Conservation (phyloP, 352 stramenopile genomes). For the Phytophthora megakarya region DNA sequence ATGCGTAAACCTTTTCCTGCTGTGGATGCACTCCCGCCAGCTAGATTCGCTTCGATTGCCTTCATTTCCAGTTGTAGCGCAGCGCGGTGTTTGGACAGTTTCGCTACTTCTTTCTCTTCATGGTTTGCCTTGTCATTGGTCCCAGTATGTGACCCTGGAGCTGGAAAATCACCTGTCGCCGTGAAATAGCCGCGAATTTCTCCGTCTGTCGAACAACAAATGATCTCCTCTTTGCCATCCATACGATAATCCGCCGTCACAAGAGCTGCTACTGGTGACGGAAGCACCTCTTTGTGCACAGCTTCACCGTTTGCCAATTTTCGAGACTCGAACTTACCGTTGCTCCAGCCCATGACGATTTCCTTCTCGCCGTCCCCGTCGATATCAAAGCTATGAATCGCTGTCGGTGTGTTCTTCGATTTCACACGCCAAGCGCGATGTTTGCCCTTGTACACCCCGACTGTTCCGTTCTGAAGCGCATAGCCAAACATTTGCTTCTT, state of each 20-base stretch:
- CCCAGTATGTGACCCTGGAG: slow-evolving; percentile 19
- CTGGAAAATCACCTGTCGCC: slow-evolving; percentile 46
- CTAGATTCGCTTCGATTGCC: slow-evolving; percentile 58
- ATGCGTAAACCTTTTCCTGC: slow-evolving; percentile 57
- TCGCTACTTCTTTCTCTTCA: slow-evolving; percentile 80
- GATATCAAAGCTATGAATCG: slow-evolving; percentile 90
- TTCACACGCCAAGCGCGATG: slow-evolving; percentile 92
- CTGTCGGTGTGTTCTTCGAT: slow-evolving; percentile 84
- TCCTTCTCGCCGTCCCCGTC: slow-evolving; percentile 90
- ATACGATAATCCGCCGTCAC: slow-evolving; percentile 89
- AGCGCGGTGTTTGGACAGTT: slow-evolving; percentile 83
- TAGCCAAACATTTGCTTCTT: slow-evolving; percentile 84
- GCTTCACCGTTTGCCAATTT: slow-evolving; percentile 81
- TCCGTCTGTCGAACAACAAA: slow-evolving; percentile 83
- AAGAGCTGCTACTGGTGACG: slow-evolving; percentile 63
- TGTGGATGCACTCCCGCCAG: slow-evolving; percentile 11
- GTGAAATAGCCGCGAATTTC: slow-evolving; percentile 80
- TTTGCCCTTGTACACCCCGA: slow-evolving; percentile 92
- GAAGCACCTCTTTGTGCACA: slow-evolving; percentile 83
- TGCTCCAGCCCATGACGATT: slow-evolving; percentile 91
- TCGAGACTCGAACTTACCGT: slow-evolving; percentile 86
- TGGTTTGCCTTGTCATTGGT: slow-evolving; percentile 49
- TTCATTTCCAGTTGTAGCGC: slow-evolving; percentile 81
- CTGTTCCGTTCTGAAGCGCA: slow-evolving; percentile 90
- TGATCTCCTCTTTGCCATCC: slow-evolving; percentile 88